Conservation (phyloP, 306 rosid species). For the Prunus davidiana region DNA sequence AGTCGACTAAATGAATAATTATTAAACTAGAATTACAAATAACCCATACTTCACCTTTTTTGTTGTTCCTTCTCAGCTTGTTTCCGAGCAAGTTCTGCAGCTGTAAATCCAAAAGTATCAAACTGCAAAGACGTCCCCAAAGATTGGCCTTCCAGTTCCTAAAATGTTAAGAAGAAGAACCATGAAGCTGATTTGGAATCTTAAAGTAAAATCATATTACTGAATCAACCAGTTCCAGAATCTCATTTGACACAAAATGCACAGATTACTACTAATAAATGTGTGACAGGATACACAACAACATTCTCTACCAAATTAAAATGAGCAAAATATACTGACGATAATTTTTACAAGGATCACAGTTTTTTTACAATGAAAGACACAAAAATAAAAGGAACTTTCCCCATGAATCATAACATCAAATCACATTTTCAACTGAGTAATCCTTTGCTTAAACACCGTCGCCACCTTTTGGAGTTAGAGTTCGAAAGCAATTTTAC, state of each 20-base stretch:
- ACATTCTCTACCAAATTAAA: background rate
- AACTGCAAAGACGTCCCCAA: constrained; percentile 83
- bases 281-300: background rate
- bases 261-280: background rate
- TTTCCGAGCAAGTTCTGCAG: constrained; percentile 79
- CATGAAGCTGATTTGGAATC: constrained; percentile 10
- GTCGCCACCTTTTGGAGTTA: background rate
- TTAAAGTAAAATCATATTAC: background rate
- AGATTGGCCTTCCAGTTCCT: constrained; percentile 84
- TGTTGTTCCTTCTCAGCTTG: constrained; percentile 91
- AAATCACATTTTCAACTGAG: background rate
- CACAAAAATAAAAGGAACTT: background rate
- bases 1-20: background rate
- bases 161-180: constrained; percentile 16
- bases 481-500: background rate
- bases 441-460: background rate
- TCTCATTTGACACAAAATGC: background rate
- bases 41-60: constrained; percentile 53
- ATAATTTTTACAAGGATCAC: background rate
- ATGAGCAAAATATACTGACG: background rate
- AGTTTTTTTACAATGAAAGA: background rate
- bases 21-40: background rate
- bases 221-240: background rate
- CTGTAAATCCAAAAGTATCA: constrained; percentile 90
- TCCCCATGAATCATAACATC: background rate